A percentile compares a stretch with the other conserved stretches of the same genome.
Evolutionary conservation across 2,329 filamentous ascomycete genomes (phyloP).

Genomic region (Neonectria ditissima): DNA sequence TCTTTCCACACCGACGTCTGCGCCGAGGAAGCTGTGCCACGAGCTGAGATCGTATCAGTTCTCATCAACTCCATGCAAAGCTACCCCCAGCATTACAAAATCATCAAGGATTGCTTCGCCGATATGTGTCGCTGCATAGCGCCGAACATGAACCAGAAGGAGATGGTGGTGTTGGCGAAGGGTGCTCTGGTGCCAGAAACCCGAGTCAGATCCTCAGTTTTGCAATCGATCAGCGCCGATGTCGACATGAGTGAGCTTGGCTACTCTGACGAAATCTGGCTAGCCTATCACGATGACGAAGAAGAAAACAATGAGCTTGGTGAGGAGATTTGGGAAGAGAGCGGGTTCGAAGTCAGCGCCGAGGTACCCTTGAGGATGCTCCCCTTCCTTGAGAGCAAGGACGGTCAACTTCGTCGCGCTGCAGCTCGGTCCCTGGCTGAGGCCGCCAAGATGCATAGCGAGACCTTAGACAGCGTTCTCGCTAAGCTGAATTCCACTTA

Average conservation of each 20-base stretch:
- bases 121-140: slow-evolving; percentile 88
- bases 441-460: slow-evolving; percentile 71
- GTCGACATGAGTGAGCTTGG: slow-evolving; percentile 89
- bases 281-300: slow-evolving; percentile 91
- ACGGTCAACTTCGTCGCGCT: slow-evolving; percentile 84
- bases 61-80: slow-evolving; percentile 86
- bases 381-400: slow-evolving; percentile 82
- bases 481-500: slow-evolving; percentile 78
- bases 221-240: slow-evolving; percentile 91
- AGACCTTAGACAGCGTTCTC: slow-evolving; percentile 72
- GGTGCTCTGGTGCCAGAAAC: slow-evolving; percentile 84
- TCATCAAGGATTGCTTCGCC: slow-evolving; percentile 90
- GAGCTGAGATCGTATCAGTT: slow-evolving; percentile 76
- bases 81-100: slow-evolving; percentile 94
- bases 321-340: slow-evolving; percentile 94
- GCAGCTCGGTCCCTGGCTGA: slow-evolving; percentile 86
- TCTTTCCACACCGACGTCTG: slow-evolving; percentile 88
- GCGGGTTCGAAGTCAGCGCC: slow-evolving; percentile 77
- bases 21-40: slow-evolving; percentile 79
- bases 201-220: slow-evolving; percentile 83
- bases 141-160: slow-evolving; percentile 78
- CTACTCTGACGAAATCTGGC: slow-evolving; percentile 92
- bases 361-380: slow-evolving; percentile 76
- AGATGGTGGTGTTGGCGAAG: slow-evolving; percentile 80
- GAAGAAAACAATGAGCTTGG: slow-evolving; percentile 88